Conservation (phyloP, 352 stramenopile genomes). For the Thalassiosira pacifica region DNA sequence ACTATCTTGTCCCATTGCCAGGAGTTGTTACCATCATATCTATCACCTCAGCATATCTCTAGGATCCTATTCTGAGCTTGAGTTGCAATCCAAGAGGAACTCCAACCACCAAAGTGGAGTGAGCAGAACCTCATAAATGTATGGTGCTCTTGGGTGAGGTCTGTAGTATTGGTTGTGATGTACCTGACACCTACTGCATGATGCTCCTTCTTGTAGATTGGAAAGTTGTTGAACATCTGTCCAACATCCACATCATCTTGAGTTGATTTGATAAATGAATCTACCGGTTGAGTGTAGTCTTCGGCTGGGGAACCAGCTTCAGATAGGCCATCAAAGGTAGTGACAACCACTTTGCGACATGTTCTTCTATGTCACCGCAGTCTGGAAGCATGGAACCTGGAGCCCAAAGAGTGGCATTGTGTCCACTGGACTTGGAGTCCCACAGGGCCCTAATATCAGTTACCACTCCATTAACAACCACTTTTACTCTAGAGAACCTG, state of each 20-base stretch:
- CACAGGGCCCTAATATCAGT: not conserved
- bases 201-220: not conserved
- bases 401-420: not conserved
- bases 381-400: not conserved
- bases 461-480: not conserved
- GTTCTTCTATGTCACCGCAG: not conserved
- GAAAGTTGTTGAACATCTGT: conserved; percentile 2
- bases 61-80: not conserved
- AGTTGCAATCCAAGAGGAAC: not conserved
- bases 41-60: not conserved
- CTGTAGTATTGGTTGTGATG: not conserved
- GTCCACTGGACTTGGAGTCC: not conserved
- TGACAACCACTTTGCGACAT: not conserved
- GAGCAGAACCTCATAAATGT: not conserved
- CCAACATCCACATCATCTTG: conserved; percentile 5
- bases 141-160: not conserved
- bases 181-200: conserved; percentile 2
- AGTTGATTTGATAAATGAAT: not conserved
- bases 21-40: not conserved
- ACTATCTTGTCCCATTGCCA: not conserved
- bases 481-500: not conserved
- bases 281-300: not conserved
- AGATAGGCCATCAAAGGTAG: not conserved
- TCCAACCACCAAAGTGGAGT: not conserved
- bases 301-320: not conserved